phyloP scores from a whole-genome alignment of 257 asterid genomes.

The Solanum gracilifrons region DNA sequence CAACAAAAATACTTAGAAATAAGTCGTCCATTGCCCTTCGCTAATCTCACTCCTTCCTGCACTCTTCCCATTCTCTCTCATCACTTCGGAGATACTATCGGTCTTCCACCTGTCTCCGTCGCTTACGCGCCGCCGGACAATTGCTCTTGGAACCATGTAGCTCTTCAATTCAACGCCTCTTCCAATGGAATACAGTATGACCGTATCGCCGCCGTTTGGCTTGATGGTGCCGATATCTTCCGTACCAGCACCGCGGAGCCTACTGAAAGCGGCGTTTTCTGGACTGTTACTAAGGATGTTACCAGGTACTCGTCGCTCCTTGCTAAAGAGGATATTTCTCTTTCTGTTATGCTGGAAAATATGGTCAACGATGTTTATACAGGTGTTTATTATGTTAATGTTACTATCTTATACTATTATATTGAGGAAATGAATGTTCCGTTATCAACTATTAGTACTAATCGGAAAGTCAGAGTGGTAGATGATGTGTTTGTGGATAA shows the following conservation, averaged over 20 bases:
- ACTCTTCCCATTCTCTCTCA: constrained; percentile 41
- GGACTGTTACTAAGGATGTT: constrained; percentile 65
- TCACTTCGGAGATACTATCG: constrained; percentile 48
- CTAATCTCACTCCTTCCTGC: constrained; percentile 43
- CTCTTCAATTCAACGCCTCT: constrained; percentile 46
- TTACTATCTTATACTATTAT: constrained; percentile 53
- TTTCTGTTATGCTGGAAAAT: constrained; percentile 77
- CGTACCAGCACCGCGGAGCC: constrained; percentile 90
- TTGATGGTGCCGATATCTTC: constrained; percentile 62
- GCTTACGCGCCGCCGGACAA: constrained; percentile 41
- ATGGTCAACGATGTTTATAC: constrained; percentile 48
- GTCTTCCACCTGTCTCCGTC: constrained; percentile 43
- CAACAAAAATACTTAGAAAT: constrained; percentile 35
- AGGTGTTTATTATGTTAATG: constrained; percentile 40
- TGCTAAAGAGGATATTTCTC: constrained; percentile 26
- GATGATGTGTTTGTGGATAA: background rate
- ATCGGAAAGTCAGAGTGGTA: background rate
- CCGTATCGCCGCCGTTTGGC: constrained; percentile 83
- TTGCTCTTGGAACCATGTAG: constrained; percentile 69
- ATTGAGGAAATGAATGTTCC: background rate
- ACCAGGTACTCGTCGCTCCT: constrained; percentile 59
- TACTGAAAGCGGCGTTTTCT: constrained; percentile 30
- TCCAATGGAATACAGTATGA: constrained; percentile 62
- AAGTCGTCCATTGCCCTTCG: constrained; percentile 46
- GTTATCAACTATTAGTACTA: background rate